Evolutionary conservation across 2,329 filamentous ascomycete species (phyloP).

Genomic region (Nothomitra cinnamomea): DNA sequence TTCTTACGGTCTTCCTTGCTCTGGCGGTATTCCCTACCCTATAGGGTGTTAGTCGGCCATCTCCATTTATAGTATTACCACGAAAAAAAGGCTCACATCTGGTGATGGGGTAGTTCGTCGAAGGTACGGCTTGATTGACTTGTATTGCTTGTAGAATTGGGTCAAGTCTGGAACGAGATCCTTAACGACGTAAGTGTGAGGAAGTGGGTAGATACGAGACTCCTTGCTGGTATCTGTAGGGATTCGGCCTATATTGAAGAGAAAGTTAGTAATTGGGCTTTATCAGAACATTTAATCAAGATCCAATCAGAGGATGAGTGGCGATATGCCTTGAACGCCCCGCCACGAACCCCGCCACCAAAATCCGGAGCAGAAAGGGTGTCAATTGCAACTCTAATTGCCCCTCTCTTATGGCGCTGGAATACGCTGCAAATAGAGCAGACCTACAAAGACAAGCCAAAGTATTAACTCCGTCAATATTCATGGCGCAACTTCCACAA

Average conservation of each 20-base stretch:
- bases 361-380: no score
- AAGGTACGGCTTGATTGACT: slow-evolving; percentile 97
- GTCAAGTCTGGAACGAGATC: slow-evolving; percentile 96
- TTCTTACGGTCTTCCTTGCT: slow-evolving; percentile 84
- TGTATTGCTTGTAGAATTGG: slow-evolving; percentile 99
- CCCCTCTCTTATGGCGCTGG: no score
- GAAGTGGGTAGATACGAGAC: slow-evolving; percentile 90
- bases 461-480: slow-evolving; percentile 98
- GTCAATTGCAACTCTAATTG: no score
- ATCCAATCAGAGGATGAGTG: neutral
- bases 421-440: neutral
- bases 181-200: slow-evolving; percentile 98
- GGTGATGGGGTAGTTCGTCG: slow-evolving; percentile 72
- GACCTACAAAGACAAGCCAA: slow-evolving; percentile 87
- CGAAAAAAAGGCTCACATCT: slow-evolving; percentile 44
- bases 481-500: slow-evolving; percentile 98
- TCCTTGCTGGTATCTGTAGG: slow-evolving; percentile 66
- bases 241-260: slow-evolving; percentile 56
- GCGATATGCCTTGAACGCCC: no score
- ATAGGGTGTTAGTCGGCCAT: slow-evolving; percentile 10
- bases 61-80: slow-evolving; percentile 7
- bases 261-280: neutral
- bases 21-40: slow-evolving; percentile 89
- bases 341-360: no score
- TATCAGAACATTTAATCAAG: neutral